Base-by-base conservation (phyloP, 441 rosid genomes). In the Syzygium malaccense region DNA sequence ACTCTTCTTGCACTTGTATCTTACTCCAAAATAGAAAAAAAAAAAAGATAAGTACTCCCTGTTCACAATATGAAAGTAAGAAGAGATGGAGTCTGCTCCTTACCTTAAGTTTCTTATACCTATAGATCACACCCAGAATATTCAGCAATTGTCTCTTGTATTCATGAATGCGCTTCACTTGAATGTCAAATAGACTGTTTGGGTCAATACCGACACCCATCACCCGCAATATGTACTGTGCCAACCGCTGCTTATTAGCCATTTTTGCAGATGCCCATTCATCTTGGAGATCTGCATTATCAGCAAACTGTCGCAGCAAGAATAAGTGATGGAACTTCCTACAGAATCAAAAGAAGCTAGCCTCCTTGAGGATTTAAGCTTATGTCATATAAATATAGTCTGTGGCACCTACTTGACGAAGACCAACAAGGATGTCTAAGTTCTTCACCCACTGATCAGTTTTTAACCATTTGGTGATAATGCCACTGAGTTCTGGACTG, bases 131-230 rank as follows among this genome's bases (percentile, higher is more conserved):
- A 86, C 99, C 99, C 93, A 98, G 93, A 91, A 98, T 96, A 92
- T 98, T 98, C 94, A 98, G 91, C 86, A 98, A 94, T 89, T 98
- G 99, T 91, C 99, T 96, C 95, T 98, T 98, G 93, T 98, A 98
- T 88, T 98, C 99, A 90, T 98, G 99, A 91, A 98, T 98, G 90
- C 99, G 98, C 94, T 98, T 98, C 89, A 98, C 97, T 94, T 97
- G 99, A 89, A 97, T 98, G 92, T 98, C 99, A 93, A 98, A 98
- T 71, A 98, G 93, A 91, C 97, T 96, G 90, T 91, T 94, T 75
- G 98, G 92, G 90, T 98, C 98, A 88, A 98, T 94, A 90, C 89
- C 95, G 89, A 90, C 98, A 90, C 99, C 99, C 25, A 97, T 97
- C 86, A 95, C 98, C 87, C 89, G 96, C 91, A 90, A 62, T 92